phyloP scores from a whole-genome alignment of 768 basidiomycete species.

The Rubroboletus satanas region DNA sequence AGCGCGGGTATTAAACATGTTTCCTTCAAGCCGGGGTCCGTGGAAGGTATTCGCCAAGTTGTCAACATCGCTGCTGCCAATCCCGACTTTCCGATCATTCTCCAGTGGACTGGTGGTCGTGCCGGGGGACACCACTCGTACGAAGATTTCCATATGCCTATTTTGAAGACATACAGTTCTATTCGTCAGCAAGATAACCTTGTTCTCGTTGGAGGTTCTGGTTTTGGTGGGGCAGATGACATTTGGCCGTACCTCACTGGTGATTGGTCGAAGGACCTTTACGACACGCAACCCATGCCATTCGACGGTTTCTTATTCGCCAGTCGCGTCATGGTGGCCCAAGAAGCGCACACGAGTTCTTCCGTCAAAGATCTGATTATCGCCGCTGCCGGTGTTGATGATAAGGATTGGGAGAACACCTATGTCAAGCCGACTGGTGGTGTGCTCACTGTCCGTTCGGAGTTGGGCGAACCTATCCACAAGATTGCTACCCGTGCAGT shows the following conservation, averaged over 20 bases:
- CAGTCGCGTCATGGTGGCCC: slow-evolving; percentile 97
- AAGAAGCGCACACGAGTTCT: slow-evolving; percentile 93
- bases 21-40: slow-evolving; percentile 96
- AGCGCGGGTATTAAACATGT: slow-evolving; percentile 91
- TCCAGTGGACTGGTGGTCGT: slow-evolving; percentile 99
- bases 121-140: slow-evolving; percentile 98
- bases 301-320: slow-evolving; percentile 98
- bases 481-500: slow-evolving; percentile 97
- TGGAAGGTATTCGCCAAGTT: slow-evolving; percentile 97
- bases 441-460: slow-evolving; percentile 93
- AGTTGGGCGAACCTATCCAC: slow-evolving; percentile 98
- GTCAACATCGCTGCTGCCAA: slow-evolving; percentile 92
- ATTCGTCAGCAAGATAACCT: slow-evolving; percentile 91
- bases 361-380: slow-evolving; percentile 97
- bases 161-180: slow-evolving; percentile 82
- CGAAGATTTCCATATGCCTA: slow-evolving; percentile 98
- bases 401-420: slow-evolving; percentile 90
- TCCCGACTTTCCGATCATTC: slow-evolving; percentile 93
- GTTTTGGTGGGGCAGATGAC: slow-evolving; percentile 93
- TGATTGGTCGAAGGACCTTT: slow-evolving; percentile 85
- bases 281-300: slow-evolving; percentile 90
- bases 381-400: slow-evolving; percentile 86
- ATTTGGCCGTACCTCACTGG: slow-evolving; percentile 96
- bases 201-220: slow-evolving; percentile 87
- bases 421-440: slow-evolving; percentile 94